Base-by-base conservation (phyloP, 148 eudicot species). In the Nepenthes gracilis region DNA sequence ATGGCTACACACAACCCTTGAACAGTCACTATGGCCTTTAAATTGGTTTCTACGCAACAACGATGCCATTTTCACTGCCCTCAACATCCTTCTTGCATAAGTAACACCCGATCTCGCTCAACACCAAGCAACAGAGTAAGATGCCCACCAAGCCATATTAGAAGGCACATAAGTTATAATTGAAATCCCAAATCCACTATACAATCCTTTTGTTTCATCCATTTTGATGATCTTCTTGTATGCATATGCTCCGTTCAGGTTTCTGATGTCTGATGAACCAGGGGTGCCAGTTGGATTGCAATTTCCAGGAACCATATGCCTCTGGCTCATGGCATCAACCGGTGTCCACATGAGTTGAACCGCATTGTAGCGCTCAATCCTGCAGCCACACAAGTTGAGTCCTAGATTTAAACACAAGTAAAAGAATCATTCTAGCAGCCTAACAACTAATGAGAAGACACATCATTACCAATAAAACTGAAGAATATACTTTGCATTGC, bases 281-380 rank as follows among this genome's bases (percentile, higher is more conserved):
- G 54, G 23, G 15, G 15, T 12, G n/a, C n/a, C n/a, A 33, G 61
- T 47, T 2, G 33, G 35, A 58, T 37, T 33, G 51, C 64, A n/a
- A 58, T 38, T 78, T 0, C 83, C 80, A 60, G 87, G 96, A 1
- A 86, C 96, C 97, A 92, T 88, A 0, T 88, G 77, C 38, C 97
- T 61, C 61, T 92, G 97, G 77, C 88, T 92, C 1, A 92, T 73
- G 1, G 88, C 97, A 72, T 92, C 97, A 51, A 92, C 72, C 1
- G 97, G 96, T 2, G 96, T 92, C 97, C 97, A 92, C 33, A 92
- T 96, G 12, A 92, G 66, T 74, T 92, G 97, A n/a, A 96, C 94
- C 0, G 90, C 96, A 88, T 70, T 0, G 97, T 88, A 2, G 96
- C 93, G 2, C 86, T 83, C 43, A 92, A 57, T 0, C 97, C 96